Conservation (phyloP, 2,329 filamentous ascomycete species). For the Graphilbum ipis-grandicollis region DNA sequence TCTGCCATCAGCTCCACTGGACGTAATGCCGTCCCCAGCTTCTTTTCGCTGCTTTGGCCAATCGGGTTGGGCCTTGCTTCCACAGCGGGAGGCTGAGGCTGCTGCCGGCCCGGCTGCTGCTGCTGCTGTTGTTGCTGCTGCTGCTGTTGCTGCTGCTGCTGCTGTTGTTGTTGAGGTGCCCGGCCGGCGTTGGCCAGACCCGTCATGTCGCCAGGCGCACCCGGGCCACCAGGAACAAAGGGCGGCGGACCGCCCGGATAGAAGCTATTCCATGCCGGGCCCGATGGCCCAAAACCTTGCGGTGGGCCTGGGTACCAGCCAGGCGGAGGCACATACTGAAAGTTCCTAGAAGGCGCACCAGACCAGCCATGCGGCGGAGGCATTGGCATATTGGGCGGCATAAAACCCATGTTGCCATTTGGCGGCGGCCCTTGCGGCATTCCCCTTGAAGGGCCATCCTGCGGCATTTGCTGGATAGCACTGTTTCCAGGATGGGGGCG, state of each 20-base stretch:
- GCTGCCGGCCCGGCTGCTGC: no score
- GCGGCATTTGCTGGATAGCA: conserved; percentile 14
- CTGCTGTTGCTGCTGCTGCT: no score
- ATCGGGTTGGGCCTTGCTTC: not conserved
- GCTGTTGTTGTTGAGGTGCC: conserved; percentile 8
- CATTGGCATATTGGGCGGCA: conserved; percentile 12
- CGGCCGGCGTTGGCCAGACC: conserved; percentile 14
- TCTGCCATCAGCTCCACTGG: conserved; percentile 34
- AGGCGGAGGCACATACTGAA: conserved; percentile 61
- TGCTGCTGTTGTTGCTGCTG: no score
- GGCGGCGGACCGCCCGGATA: conserved; percentile 37
- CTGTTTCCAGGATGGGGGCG: conserved; percentile 17
- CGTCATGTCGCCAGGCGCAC: conserved; percentile 6
- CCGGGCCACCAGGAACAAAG: conserved; percentile 12
- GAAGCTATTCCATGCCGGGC: conserved; percentile 39
- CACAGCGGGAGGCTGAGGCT: conserved; percentile 1
- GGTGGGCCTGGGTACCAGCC: conserved; percentile 64
- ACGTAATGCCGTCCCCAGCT: conserved; percentile 26
- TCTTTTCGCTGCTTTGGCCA: not conserved
- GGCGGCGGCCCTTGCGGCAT: conserved; percentile 8
- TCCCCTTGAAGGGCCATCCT: conserved; percentile 4
- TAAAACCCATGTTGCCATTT: conserved; percentile 13
- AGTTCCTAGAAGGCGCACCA: conserved; percentile 15
- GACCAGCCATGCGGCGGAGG: conserved; percentile 14
- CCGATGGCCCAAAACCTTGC: conserved; percentile 45